These are phyloP conservation scores for Mortierella sp. DNA, from an alignment of 371 early-diverging fungal species.

Conservation along the genomic window DNA sequence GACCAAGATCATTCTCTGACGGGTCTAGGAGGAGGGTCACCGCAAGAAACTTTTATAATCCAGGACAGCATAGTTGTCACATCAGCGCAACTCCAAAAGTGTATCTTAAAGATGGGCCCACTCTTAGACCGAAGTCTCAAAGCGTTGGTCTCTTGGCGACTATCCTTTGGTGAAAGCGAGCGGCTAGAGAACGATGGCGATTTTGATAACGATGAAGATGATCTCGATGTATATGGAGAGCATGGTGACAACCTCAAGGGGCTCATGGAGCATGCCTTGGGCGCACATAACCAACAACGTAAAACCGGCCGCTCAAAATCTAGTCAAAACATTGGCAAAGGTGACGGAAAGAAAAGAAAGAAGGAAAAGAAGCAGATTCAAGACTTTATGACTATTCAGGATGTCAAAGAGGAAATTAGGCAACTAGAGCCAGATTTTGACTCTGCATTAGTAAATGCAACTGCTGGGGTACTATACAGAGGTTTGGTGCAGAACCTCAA, in stretches of 20 bases:
- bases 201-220: background rate
- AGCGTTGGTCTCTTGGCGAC: slow-evolving; percentile 40
- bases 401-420: slow-evolving; percentile 38
- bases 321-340: background rate
- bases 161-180: slow-evolving; percentile 32
- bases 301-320: slow-evolving; percentile 7
- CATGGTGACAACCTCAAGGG: slow-evolving; percentile 8
- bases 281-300: background rate
- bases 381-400: slow-evolving; percentile 47
- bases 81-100: slow-evolving; percentile 50
- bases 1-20: slow-evolving; percentile 50
- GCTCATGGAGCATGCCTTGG: slow-evolving; percentile 8
- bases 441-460: slow-evolving; percentile 29
- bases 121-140: slow-evolving; percentile 36
- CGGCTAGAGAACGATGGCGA: slow-evolving; percentile 11
- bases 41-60: slow-evolving; percentile 32
- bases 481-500: slow-evolving; percentile 38
- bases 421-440: slow-evolving; percentile 52
- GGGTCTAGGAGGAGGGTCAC: slow-evolving; percentile 36
- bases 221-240: background rate
- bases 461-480: slow-evolving; percentile 28
- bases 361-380: slow-evolving; percentile 32
- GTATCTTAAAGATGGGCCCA: slow-evolving; percentile 44
- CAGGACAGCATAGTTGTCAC: slow-evolving; percentile 50
- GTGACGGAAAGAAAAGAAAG: slow-evolving; percentile 1